These are phyloP conservation scores for Plectosphaerella plurivora DNA, from an alignment of 2,329 filamentous ascomycete genomes.

Conservation along the genomic window DNA sequence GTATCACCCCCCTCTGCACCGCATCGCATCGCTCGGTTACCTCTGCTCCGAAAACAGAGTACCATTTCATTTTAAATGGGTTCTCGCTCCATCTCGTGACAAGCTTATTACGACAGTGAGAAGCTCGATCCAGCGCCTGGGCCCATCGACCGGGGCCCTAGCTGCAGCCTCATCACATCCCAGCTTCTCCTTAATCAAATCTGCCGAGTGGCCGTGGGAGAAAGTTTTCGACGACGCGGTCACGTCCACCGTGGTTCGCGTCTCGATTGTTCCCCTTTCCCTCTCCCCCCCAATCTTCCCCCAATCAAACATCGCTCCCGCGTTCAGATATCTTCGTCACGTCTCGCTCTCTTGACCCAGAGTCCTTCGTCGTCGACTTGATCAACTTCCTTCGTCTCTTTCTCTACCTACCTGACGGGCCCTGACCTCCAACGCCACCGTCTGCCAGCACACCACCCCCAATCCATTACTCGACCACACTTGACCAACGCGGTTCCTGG, in stretches of 20 bases:
- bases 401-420: background rate
- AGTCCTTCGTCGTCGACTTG: slow-evolving; percentile 1
- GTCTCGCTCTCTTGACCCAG: slow-evolving; percentile 8
- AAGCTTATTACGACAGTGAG: background rate
- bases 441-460: background rate
- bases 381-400: slow-evolving; percentile 7
- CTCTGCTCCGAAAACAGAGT: background rate
- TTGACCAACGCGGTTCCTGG: background rate
- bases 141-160: slow-evolving; percentile 9
- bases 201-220: slow-evolving; percentile 11
- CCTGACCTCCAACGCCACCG: background rate
- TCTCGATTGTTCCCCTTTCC: slow-evolving; percentile 1
- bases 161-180: slow-evolving; percentile 12
- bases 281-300: slow-evolving; percentile 1
- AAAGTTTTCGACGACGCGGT: background rate
- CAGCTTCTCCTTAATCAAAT: slow-evolving; percentile 15
- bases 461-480: background rate
- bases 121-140: background rate
- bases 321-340: slow-evolving; percentile 11
- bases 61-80: background rate
- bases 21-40: background rate
- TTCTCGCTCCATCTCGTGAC: background rate
- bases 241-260: background rate
- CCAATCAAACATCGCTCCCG: slow-evolving; percentile 8
- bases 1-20: too few species aligned